A percentile compares a stretch with the other conserved stretches of the same genome.
These are phyloP conservation scores for Agrostemma githago DNA, from an alignment of 148 eudicot species.

Conservation along the genomic window DNA sequence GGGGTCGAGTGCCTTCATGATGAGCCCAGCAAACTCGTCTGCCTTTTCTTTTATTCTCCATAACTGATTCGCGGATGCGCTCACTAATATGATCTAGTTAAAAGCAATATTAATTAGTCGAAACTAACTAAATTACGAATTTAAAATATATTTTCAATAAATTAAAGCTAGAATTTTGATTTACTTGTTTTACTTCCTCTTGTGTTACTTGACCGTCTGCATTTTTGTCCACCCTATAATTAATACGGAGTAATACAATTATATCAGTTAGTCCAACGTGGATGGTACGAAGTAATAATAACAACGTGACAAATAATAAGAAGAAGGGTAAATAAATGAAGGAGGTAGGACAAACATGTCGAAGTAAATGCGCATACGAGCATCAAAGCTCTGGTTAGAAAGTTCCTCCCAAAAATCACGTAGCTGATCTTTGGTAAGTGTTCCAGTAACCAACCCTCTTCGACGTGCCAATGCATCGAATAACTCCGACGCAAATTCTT, in stretches of 20 bases:
- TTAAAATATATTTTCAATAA: no score
- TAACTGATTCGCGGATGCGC: conserved; percentile 40
- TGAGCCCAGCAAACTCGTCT: conserved; percentile 47
- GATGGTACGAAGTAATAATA: no score
- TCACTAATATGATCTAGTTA: conserved; percentile 31
- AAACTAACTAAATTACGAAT: no score
- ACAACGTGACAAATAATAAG: no score
- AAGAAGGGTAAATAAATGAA: no score
- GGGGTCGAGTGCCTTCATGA: conserved; percentile 52
- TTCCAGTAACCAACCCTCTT: conserved; percentile 34
- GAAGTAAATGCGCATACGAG: conserved; percentile 50
- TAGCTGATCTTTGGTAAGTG: conserved; percentile 36
- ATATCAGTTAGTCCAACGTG: no score
- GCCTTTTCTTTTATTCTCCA: conserved; percentile 38
- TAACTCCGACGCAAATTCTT: conserved; percentile 43
- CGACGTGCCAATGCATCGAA: conserved; percentile 51
- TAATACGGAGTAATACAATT: no score
- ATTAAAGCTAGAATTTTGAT: no score
- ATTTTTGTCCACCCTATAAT: conserved; percentile 45
- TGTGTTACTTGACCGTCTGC: conserved; percentile 48
- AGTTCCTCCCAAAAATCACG: conserved; percentile 49
- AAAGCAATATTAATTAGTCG: background rate
- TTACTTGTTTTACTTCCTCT: conserved; percentile 47
- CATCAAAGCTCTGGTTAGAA: conserved; percentile 49
- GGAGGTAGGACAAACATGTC: conserved; percentile 35